A percentile compares a stretch with the other conserved stretches of the same genome.
phyloP scores from a whole-genome alignment of 1,139 yeast genomes.

The Lodderomyces oxycetoniae region DNA sequence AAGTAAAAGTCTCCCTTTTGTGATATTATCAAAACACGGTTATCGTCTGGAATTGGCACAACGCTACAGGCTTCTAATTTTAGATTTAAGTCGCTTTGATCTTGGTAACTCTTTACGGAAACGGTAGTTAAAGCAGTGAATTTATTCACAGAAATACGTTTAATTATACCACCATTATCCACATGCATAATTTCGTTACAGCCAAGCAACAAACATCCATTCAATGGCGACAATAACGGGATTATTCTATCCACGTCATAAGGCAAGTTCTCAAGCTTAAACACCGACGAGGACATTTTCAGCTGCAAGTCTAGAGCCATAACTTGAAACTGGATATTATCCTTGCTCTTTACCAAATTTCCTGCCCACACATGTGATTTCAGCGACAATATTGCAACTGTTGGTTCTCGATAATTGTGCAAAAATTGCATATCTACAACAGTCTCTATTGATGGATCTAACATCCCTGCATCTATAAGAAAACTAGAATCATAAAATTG shows the following conservation, averaged over 20 bases:
- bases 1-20: slow-evolving; percentile 48
- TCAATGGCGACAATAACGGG: slow-evolving; percentile 63
- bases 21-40: slow-evolving; percentile 50
- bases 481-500: slow-evolving; percentile 41
- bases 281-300: slow-evolving; percentile 61
- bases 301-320: slow-evolving; percentile 63
- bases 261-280: slow-evolving; percentile 63
- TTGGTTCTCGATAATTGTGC: slow-evolving; percentile 72
- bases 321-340: slow-evolving; percentile 57
- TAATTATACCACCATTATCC: slow-evolving; percentile 73
- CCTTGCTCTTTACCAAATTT: slow-evolving; percentile 53
- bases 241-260: slow-evolving; percentile 65
- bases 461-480: slow-evolving; percentile 50
- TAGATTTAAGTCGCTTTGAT: slow-evolving; percentile 50
- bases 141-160: slow-evolving; percentile 63
- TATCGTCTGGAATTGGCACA: slow-evolving; percentile 43
- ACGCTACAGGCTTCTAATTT: slow-evolving; percentile 55
- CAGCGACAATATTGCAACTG: slow-evolving; percentile 67
- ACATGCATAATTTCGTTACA: slow-evolving; percentile 74
- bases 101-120: slow-evolving; percentile 44
- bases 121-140: slow-evolving; percentile 50
- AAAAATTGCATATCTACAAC: slow-evolving; percentile 67
- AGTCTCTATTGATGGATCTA: slow-evolving; percentile 54
- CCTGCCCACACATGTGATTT: slow-evolving; percentile 76
- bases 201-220: slow-evolving; percentile 71